Conservation (phyloP, 805 yeast species). For the Monosporozyma unispora region DNA sequence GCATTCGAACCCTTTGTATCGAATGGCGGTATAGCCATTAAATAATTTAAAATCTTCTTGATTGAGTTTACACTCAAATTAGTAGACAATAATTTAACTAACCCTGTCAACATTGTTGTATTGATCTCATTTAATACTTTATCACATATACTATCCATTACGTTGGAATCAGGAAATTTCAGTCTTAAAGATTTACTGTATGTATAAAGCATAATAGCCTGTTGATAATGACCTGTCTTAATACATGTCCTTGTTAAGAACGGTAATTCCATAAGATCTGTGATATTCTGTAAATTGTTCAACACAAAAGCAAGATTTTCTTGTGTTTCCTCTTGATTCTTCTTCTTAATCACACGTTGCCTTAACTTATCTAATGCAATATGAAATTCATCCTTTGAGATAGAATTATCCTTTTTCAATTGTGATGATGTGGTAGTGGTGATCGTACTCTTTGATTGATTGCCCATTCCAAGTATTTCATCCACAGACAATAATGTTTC, state of each 20-base stretch:
- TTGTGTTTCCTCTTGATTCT: conserved; percentile 6
- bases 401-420: background rate
- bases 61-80: conserved; percentile 71
- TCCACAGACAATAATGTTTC: conserved; percentile 5
- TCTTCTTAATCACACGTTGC: conserved; percentile 11
- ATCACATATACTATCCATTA: conserved; percentile 24
- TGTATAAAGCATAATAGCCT: conserved; percentile 76
- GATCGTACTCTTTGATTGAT: background rate
- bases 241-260: conserved; percentile 77
- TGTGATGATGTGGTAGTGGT: conserved; percentile 6
- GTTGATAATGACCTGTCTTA: conserved; percentile 76
- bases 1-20: conserved; percentile 24
- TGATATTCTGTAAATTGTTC: conserved; percentile 57
- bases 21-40: conserved; percentile 57
- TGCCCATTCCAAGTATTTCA: conserved; percentile 7
- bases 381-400: conserved; percentile 25
- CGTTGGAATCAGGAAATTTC: conserved; percentile 45
- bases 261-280: conserved; percentile 78
- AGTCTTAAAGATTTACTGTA: conserved; percentile 59
- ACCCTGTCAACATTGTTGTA: conserved; percentile 57
- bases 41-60: conserved; percentile 67
- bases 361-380: conserved; percentile 19
- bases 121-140: conserved; percentile 24
- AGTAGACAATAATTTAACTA: conserved; percentile 61
- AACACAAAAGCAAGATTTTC: conserved; percentile 33